phyloP scores from a whole-genome alignment of 129 eudicot species.

The Glebionis coronaria region DNA sequence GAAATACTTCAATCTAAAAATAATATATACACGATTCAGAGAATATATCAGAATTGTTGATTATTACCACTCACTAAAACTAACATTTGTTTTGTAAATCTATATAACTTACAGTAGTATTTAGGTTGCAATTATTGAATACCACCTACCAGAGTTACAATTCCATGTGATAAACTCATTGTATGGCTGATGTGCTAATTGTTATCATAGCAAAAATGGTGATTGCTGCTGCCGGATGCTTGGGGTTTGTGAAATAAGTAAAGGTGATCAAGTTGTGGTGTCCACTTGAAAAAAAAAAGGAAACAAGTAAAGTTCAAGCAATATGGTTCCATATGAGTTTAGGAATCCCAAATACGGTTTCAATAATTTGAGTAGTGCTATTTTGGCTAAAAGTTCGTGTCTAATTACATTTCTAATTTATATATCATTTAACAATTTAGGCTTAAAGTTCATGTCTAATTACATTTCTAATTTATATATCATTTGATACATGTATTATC shows the following conservation, averaged over 20 bases:
- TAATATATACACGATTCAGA: no score
- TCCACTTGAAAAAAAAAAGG: conserved; percentile 21
- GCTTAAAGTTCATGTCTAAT: no score
- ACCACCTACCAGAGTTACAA: conserved; percentile 7
- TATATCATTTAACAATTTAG: no score
- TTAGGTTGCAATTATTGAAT: conserved; percentile 1
- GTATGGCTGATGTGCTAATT: conserved; percentile 5
- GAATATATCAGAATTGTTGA: no score
- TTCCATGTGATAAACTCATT: conserved; percentile 20
- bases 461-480: no score
- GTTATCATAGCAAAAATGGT: background rate
- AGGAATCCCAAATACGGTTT: background rate
- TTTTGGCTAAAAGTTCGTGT: no score
- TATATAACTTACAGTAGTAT: background rate
- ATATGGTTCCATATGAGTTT: conserved; percentile 4
- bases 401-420: no score
- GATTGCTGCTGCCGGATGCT: background rate
- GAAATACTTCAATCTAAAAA: no score
- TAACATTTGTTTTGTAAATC: no score
- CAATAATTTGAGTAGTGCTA: background rate
- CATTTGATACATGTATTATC: no score
- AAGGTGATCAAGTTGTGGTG: conserved; percentile 21
- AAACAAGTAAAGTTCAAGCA: conserved; percentile 24
- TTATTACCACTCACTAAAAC: no score
- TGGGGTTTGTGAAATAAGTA: conserved; percentile 11